Evolutionary conservation across 2,329 filamentous ascomycete genomes (phyloP), one percentile per base, ranked within the genome.

Genomic region (Colletotrichum caudatum): DNA sequence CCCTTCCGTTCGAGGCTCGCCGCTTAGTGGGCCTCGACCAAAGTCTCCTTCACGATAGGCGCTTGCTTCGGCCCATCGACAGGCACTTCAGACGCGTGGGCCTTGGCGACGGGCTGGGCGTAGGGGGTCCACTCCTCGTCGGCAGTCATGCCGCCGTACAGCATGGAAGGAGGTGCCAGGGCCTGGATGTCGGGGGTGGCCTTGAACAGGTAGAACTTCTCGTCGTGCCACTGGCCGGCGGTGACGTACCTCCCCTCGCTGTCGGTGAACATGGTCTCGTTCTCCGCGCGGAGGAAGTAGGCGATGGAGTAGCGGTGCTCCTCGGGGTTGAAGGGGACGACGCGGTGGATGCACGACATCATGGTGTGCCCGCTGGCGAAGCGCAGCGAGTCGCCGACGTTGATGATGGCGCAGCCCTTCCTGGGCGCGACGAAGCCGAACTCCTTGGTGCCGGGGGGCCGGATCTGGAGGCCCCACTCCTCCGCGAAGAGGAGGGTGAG

Each of bases 331-430:
- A 85, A 84, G 0, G 87, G 87, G 26, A 89, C 85, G 37, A 89
- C 87, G 69, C 86, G 82, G 81, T 89, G 87, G 77, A 89, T 87
- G 81, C 86, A 88, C 48, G 85, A 87, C 78, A 87, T 84, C 80
- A 89, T 83, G 69, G 82, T 86, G 78, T 85, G 84, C 54, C 83
- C 85, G 69, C 82, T 85, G 3, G 85, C 84, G 75, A 89, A 89
- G 54, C 87, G 84, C 73, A 90, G 82, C 35, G 86, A 87, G 81
- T 90, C 88, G 70, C 88, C 88, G 20, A 90, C 85, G 78, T 90
- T 86, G 74, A 90, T 82, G 76, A 90, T 83, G 41, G 87, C 88
- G 74, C 81, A 83, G 68, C 86, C 86, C 0, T 79, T 76, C 75
- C 82, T 83, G 62, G 88, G 87, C 69, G 80, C 84, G 12, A 90